Evolutionary conservation across 768 basidiomycete genomes (phyloP).

Genomic region (Podaxis carcinomalis): DNA sequence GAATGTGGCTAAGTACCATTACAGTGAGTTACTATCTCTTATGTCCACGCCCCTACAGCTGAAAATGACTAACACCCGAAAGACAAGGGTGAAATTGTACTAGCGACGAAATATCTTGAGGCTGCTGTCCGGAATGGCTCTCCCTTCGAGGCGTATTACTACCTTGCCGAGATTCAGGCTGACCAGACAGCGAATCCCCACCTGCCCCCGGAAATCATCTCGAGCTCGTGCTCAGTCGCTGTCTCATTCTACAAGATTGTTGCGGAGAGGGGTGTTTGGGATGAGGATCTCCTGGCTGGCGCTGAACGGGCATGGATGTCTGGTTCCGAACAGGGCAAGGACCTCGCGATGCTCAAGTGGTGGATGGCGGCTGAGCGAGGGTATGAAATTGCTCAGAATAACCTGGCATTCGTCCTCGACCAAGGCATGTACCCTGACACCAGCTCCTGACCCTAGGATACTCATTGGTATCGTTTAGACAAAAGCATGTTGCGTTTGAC

Average conservation of each 20-base stretch:
- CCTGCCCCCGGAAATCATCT: slow-evolving; percentile 43
- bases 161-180: slow-evolving; percentile 81
- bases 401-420: slow-evolving; percentile 88
- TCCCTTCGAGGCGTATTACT: slow-evolving; percentile 92
- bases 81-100: slow-evolving; percentile 67
- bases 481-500: slow-evolving; percentile 66
- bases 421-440: slow-evolving; percentile 54
- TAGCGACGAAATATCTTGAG: slow-evolving; percentile 77
- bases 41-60: slow-evolving; percentile 12
- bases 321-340: slow-evolving; percentile 65
- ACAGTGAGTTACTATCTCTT: slow-evolving; percentile 23
- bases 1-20: slow-evolving; percentile 81
- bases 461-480: slow-evolving; percentile 36
- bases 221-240: slow-evolving; percentile 83
- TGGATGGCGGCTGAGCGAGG: slow-evolving; percentile 94
- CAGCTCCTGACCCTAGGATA: background rate
- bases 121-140: slow-evolving; percentile 83
- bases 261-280: slow-evolving; percentile 87
- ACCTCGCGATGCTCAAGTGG: slow-evolving; percentile 89
- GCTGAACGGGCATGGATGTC: slow-evolving; percentile 76
- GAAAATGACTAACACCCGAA: background rate
- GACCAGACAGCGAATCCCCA: slow-evolving; percentile 42
- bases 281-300: slow-evolving; percentile 74
- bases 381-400: slow-evolving; percentile 90
- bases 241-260: slow-evolving; percentile 94